Evolutionary conservation across 2,329 filamentous ascomycete species (phyloP).

Genomic region (Fusarium illudens): DNA sequence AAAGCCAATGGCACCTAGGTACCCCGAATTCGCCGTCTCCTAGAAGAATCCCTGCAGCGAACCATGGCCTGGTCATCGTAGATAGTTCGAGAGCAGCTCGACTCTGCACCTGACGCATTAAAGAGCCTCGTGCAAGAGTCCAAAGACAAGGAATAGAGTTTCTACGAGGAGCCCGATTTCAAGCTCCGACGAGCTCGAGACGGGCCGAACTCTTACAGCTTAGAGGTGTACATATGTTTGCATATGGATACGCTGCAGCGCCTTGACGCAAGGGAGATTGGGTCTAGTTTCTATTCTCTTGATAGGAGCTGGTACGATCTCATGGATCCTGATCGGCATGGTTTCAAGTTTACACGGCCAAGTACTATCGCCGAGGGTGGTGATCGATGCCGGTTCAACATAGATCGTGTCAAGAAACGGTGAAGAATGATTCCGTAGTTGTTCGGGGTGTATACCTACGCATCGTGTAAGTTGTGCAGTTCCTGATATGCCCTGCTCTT

Average conservation of each 20-base stretch:
- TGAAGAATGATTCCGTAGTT: not conserved
- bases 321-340: not conserved
- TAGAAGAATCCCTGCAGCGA: not conserved
- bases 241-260: conserved; percentile 2
- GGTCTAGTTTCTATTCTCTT: not conserved
- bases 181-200: not conserved
- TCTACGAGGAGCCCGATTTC: not conserved
- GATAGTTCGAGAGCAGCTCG: not conserved
- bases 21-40: not conserved
- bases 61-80: not conserved
- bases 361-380: not conserved
- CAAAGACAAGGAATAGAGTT: not conserved
- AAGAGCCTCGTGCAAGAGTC: not conserved
- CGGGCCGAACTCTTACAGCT: not conserved
- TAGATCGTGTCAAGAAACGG: not conserved
- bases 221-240: not conserved
- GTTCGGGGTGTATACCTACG: not conserved
- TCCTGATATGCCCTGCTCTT: not conserved
- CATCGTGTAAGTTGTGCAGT: not conserved
- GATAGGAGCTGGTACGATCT: not conserved
- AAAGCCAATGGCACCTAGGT: not conserved
- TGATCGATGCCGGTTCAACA: not conserved
- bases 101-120: not conserved
- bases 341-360: not conserved
- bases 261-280: not conserved